phyloP scores from a whole-genome alignment of 768 basidiomycete genomes.

The Lyophyllum atratum region DNA sequence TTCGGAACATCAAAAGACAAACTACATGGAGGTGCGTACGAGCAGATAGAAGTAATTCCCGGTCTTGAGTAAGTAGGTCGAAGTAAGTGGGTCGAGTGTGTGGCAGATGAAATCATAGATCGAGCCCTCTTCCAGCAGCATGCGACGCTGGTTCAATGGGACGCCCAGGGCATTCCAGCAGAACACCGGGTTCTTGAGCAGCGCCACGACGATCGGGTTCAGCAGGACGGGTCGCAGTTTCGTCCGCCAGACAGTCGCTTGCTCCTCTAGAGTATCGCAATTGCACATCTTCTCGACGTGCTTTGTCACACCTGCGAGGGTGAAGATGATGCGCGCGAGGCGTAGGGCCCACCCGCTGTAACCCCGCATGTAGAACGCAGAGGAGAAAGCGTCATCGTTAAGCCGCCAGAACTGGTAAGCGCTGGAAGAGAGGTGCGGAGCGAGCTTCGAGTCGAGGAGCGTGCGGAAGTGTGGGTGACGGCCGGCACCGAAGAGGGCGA shows the following conservation, averaged over 20 bases:
- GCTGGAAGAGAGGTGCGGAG: constrained; percentile 67
- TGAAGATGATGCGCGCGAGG: constrained; percentile 58
- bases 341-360: constrained; percentile 71
- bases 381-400: constrained; percentile 51
- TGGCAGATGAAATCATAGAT: constrained; percentile 53
- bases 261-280: constrained; percentile 54
- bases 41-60: constrained; percentile 68
- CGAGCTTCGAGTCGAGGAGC: constrained; percentile 60
- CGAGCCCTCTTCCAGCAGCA: constrained; percentile 55
- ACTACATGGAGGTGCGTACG: constrained; percentile 27
- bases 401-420: constrained; percentile 80
- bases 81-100: constrained; percentile 51
- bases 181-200: constrained; percentile 55
- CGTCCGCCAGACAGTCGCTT: constrained; percentile 61
- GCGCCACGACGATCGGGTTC: constrained; percentile 54
- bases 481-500: constrained; percentile 67
- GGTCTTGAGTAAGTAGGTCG: constrained; percentile 54
- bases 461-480: constrained; percentile 57
- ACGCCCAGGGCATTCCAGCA: constrained; percentile 84
- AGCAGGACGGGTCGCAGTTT: constrained; percentile 64
- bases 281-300: constrained; percentile 59
- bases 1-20: background rate
- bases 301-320: constrained; percentile 55
- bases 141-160: constrained; percentile 65
- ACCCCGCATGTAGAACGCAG: constrained; percentile 68